Base-by-base conservation (phyloP, 805 yeast genomes). In the Lipomyces chichibuensis region DNA sequence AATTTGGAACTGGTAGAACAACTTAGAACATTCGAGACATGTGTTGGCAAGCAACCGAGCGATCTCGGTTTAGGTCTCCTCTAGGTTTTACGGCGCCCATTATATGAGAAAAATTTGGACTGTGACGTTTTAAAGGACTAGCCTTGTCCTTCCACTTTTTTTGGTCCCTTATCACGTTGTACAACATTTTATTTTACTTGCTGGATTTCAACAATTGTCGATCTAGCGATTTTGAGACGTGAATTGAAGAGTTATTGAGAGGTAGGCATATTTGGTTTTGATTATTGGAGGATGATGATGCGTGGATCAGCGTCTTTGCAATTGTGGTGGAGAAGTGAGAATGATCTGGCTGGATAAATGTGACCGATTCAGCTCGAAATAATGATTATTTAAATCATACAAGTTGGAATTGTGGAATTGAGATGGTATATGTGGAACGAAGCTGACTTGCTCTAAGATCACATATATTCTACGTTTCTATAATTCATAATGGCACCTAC, bases 401-500 rank as follows among this genome's bases (percentile, higher is more conserved):
- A 29, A 29, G 7, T 29, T 29, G 6, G 32, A 29, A 29, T 29
- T 29, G 32, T 29, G 6, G 32, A 29, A 29, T 29, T 29, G 32
- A 37, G 39, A 37, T 37, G 17, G 17, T 3, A 37, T 37, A 37
- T 11, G 13, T 37, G 39, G 39, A 37, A 37, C 17, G 39, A 37
- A 11, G 39, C 39, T 37, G 49, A 43, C 49, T 43, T n/a, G 25
- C 23, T 43, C 4, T 43, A n/a, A 37, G 39, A 13, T n/a, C 56
- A 20, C 29, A 25, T 25, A 52, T 29, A 29, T 52, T 52, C 43
- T 56, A 20, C n/a, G 17, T 32, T 56, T 56, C 43, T 57, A n/a
- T 35, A 29, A 20, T 25, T 52, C n/a, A 58, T 49, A 59, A 56
- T 58, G 66, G 53, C 66, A 14, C 55, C 63, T 23, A 49, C 43